Conservation (phyloP, 2,329 filamentous ascomycete genomes). For the Aspergillus neoniger region DNA sequence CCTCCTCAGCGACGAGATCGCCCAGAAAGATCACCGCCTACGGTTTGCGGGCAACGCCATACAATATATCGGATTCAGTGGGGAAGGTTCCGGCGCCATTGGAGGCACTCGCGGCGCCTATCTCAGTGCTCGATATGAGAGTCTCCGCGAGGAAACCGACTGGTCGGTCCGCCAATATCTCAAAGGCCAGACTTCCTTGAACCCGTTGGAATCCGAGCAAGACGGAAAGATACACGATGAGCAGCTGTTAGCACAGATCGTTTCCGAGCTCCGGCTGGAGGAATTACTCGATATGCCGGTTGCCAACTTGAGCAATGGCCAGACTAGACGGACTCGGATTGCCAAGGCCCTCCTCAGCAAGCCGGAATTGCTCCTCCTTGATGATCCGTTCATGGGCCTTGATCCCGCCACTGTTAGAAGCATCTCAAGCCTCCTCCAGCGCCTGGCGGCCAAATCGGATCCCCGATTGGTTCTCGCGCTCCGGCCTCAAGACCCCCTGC, state of each 20-base stretch:
- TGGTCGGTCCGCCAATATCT: constrained; percentile 82
- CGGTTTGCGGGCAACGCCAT: constrained; percentile 68
- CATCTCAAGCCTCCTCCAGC: constrained; percentile 70
- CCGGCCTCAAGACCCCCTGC: constrained; percentile 81
- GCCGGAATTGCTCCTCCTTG: constrained; percentile 80
- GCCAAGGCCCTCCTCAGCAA: constrained; percentile 77
- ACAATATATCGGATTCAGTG: constrained; percentile 87
- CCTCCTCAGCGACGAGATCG: constrained; percentile 65
- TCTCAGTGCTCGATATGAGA: constrained; percentile 87
- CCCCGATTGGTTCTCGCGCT: constrained; percentile 77
- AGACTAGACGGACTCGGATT: constrained; percentile 83
- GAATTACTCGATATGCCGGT: constrained; percentile 77
- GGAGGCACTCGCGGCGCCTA: constrained; percentile 68
- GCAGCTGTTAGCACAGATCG: constrained; percentile 61
- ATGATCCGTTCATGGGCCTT: constrained; percentile 95
- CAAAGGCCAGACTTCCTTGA: constrained; percentile 78
- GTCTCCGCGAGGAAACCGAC: constrained; percentile 79
- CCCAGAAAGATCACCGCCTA: constrained; percentile 52
- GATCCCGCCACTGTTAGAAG: constrained; percentile 78
- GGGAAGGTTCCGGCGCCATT: constrained; percentile 60
- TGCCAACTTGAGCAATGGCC: constrained; percentile 88
- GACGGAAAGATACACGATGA: constrained; percentile 54
- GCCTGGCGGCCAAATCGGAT: constrained; percentile 64
- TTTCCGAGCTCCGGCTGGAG: constrained; percentile 68
- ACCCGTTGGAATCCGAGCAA: constrained; percentile 63